Evolutionary conservation across 1,284 basidiomycete genomes (phyloP), one percentile per base, ranked within the genome.

Genomic region (Malassezia obtusa): DNA sequence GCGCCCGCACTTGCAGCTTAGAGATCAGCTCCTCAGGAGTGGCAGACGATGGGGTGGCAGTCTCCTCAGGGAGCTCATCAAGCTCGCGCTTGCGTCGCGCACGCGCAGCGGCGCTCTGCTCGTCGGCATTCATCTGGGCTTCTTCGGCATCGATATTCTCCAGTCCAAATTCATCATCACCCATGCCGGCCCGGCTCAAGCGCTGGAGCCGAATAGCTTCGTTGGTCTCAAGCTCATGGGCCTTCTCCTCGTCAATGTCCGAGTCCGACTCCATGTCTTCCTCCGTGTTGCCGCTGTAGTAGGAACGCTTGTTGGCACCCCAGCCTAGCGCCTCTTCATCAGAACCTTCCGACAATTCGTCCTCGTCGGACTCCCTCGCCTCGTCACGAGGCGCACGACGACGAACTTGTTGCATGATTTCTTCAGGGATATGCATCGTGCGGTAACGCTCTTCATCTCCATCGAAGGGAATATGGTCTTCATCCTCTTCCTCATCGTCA

Each of bases 101-200:
- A 6, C 67, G 47, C 12, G 61, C 65, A n/a, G 61, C 64, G 10
- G 60, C 63, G 38, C 62, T 59, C 35, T 46, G 51, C 39, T 55
- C 60, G 36, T 59, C 60, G 11, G 62, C 59, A 44, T 62, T 59
- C 15, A 53, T 60, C 6, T 60, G 50, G 5, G 55, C 58, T 15
- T 54, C 52, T 12, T 63, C 63, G 5, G 49, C 52, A n/a, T 62
- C 61, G n/a, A 68, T 59, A 24, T 87, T 86, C 30, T 80, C 82
- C 41, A 94, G 77, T 3, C 90, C 91, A 73, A 89, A 95, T 74
- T 95, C 89, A 9, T 81, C 82, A 47, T 87, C 86, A 1, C 68
- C 76, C 79, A 94, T 80, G 5, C 76, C 79, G 61, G 87, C 84
- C 19, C 86, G 79, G 33, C 81, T 78, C 75, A 86, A 87, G 24